Evolutionary conservation across 768 basidiomycete species (phyloP).

Genomic region (Lyophyllum atratum): DNA sequence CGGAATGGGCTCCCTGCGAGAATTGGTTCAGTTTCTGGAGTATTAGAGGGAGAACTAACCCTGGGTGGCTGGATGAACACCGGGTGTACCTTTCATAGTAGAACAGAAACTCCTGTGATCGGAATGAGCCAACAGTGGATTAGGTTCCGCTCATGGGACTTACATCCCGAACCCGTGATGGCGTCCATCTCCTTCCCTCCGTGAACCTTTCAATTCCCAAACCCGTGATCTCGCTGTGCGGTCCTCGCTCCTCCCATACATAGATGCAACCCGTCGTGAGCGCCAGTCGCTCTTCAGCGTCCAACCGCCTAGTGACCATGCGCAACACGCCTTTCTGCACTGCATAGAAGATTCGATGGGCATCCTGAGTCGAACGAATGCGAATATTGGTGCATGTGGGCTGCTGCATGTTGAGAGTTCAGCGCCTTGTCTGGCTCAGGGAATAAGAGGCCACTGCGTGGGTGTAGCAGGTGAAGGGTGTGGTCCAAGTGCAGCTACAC

Average conservation of each 20-base stretch:
- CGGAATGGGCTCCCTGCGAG: background rate
- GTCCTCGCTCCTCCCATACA: slow-evolving; percentile 77
- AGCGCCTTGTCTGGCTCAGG: background rate
- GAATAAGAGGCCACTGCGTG: background rate
- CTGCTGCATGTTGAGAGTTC: slow-evolving; percentile 51
- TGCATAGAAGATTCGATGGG: slow-evolving; percentile 80
- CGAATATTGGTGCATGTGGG: slow-evolving; percentile 74
- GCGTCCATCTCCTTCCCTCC: slow-evolving; percentile 81
- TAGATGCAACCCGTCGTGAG: slow-evolving; percentile 56
- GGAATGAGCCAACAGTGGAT: slow-evolving; percentile 12
- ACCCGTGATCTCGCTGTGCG: slow-evolving; percentile 73
- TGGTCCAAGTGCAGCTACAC: background rate
- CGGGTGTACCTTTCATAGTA: slow-evolving; percentile 77
- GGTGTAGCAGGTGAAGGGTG: background rate
- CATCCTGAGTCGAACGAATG: slow-evolving; percentile 76
- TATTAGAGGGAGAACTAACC: background rate
- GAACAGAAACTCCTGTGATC: slow-evolving; percentile 74
- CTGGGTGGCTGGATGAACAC: slow-evolving; percentile 23
- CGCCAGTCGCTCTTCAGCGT: slow-evolving; percentile 71
- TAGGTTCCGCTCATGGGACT: slow-evolving; percentile 25
- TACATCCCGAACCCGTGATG: slow-evolving; percentile 82
- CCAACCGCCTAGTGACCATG: slow-evolving; percentile 77
- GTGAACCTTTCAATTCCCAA: slow-evolving; percentile 86
- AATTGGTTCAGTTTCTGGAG: background rate
- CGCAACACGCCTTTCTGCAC: slow-evolving; percentile 62